Percentiles rank a stretch among this genome's conserved stretches.
Evolutionary conservation across 2,329 filamentous ascomycete species (phyloP).

Genomic region (Monascus ruber): DNA sequence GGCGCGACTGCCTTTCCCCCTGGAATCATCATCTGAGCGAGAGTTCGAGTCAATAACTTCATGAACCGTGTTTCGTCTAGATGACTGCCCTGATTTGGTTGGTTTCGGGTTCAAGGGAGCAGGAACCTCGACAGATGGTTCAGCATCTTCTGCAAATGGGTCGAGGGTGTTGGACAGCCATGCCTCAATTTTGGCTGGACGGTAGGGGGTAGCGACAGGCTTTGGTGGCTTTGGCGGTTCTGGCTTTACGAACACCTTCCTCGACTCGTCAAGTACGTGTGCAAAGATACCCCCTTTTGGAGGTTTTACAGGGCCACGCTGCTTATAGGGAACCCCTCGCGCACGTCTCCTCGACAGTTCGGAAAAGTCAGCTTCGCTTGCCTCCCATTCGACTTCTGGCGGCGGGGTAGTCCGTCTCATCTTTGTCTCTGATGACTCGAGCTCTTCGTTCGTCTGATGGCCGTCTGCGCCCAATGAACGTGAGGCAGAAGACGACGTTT

Average conservation of each 20-base stretch:
- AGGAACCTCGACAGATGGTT: conserved; percentile 26
- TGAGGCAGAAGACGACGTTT: conserved; percentile 9
- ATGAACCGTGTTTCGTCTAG: conserved; percentile 11
- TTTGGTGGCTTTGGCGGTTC: conserved; percentile 22
- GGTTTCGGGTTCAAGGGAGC: conserved; percentile 31
- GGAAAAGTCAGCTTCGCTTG: conserved; percentile 29
- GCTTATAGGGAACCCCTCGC: conserved; percentile 15
- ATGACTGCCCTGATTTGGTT: conserved; percentile 20
- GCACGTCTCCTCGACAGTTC: conserved; percentile 26
- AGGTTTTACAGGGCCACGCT: conserved; percentile 14
- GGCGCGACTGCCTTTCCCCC: conserved; percentile 12
- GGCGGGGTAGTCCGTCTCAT: conserved; percentile 16
- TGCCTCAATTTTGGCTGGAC: conserved; percentile 47
- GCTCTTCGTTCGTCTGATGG: conserved; percentile 10
- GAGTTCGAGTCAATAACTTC: conserved; percentile 11
- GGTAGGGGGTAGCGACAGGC: conserved; percentile 25
- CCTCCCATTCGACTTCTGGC: conserved; percentile 23
- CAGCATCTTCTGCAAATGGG: conserved; percentile 39
- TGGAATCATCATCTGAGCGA: conserved; percentile 14
- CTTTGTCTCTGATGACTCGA: conserved; percentile 11
- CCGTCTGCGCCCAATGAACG: conserved; percentile 13
- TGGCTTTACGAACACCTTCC: conserved; percentile 34
- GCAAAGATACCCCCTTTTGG: conserved; percentile 32
- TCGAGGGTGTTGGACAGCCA: conserved; percentile 50
- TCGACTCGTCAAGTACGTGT: conserved; percentile 34